phyloP scores from a whole-genome alignment of 371 early-diverging fungal species.

The Syncephalastrum sp. region DNA sequence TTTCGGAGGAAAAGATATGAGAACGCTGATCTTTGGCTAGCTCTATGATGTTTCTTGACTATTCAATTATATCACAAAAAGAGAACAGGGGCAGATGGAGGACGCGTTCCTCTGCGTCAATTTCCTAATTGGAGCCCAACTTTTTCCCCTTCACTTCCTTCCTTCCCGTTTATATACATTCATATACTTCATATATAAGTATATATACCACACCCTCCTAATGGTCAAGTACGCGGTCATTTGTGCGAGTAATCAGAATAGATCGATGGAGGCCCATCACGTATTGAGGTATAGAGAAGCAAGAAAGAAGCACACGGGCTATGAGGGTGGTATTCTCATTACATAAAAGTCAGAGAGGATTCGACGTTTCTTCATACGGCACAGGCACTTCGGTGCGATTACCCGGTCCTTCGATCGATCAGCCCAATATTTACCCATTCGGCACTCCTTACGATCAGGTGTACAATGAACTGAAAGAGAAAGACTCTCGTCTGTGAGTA shows the following conservation, averaged over 20 bases:
- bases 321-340: not conserved
- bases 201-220: too few relatives aligned
- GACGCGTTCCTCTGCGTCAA: too few relatives aligned
- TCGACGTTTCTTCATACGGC: slow-evolving; percentile 83
- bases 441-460: slow-evolving; percentile 92
- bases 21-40: too few relatives aligned
- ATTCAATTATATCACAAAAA: too few relatives aligned
- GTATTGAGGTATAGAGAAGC: slow-evolving; percentile 67
- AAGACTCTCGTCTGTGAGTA: slow-evolving; percentile 72
- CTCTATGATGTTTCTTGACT: too few relatives aligned
- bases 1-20: too few relatives aligned
- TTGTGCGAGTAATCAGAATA: slow-evolving; percentile 96
- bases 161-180: too few relatives aligned
- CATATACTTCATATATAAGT: too few relatives aligned
- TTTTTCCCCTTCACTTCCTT: not conserved
- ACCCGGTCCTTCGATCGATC: slow-evolving; percentile 86
- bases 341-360: slow-evolving; percentile 67
- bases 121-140: not conserved
- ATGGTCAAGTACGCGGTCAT: slow-evolving; percentile 90
- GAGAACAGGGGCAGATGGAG: too few relatives aligned
- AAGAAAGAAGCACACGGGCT: too few relatives aligned
- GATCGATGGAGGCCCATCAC: slow-evolving; percentile 96
- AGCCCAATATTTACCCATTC: slow-evolving; percentile 91
- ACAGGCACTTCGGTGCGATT: slow-evolving; percentile 91
- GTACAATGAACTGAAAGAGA: slow-evolving; percentile 76